These are phyloP conservation scores for Camellia sinensis DNA, from an alignment of 148 eudicot genomes.

Conservation along the genomic window DNA sequence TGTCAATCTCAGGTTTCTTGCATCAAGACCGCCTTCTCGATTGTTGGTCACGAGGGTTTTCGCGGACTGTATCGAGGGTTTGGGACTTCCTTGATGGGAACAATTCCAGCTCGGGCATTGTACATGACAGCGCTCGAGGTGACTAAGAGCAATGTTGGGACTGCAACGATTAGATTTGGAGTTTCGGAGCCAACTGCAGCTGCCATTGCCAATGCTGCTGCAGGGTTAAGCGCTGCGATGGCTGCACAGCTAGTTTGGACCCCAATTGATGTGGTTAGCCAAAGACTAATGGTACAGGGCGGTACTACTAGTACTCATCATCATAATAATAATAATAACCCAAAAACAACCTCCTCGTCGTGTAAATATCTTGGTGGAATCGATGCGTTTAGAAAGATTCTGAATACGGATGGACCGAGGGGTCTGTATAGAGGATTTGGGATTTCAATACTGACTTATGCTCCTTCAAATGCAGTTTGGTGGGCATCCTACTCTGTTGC, in stretches of 20 bases:
- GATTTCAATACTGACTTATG: conserved; percentile 67
- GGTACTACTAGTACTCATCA: background rate
- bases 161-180: conserved; percentile 49
- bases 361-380: conserved; percentile 54
- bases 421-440: conserved; percentile 79
- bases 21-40: conserved; percentile 33
- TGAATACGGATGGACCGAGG: conserved; percentile 53
- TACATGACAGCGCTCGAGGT: conserved; percentile 88
- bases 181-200: conserved; percentile 55
- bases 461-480: conserved; percentile 74
- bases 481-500: conserved; percentile 75
- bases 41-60: conserved; percentile 51
- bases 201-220: conserved; percentile 73
- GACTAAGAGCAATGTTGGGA: conserved; percentile 72
- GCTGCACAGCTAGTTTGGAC: conserved; percentile 99
- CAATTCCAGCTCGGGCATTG: conserved; percentile 79
- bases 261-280: conserved; percentile 87
- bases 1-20: conserved; percentile 38
- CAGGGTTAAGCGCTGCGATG: conserved; percentile 72
- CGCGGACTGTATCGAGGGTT: conserved; percentile 70
- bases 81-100: conserved; percentile 79
- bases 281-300: conserved; percentile 80
- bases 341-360: conserved; percentile 5
- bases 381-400: conserved; percentile 72
- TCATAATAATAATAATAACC: background rate